Conservation (phyloP, 352 stramenopile species). For the Pythium biforme region DNA sequence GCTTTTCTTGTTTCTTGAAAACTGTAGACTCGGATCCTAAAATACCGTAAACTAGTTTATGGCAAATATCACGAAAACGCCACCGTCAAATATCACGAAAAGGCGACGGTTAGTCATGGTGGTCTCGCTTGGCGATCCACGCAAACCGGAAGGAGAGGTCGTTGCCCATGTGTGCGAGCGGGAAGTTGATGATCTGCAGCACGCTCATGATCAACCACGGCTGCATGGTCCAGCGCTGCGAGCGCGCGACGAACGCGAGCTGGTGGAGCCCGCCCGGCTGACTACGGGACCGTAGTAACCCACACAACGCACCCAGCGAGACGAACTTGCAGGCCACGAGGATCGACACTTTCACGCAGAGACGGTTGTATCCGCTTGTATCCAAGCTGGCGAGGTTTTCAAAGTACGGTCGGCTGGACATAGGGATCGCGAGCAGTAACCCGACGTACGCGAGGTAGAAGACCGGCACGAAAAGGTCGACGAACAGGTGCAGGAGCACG, state of each 20-base stretch:
- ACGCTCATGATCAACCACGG: constrained; percentile 8
- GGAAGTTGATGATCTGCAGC: constrained; percentile 14
- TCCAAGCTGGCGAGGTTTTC: background rate
- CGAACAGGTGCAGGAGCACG: constrained; percentile 18
- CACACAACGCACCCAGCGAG: background rate
- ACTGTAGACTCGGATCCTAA: too few species aligned
- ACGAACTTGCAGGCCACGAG: background rate
- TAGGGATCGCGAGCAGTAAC: constrained; percentile 1
- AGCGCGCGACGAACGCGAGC: constrained; percentile 7
- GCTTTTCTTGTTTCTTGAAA: background rate
- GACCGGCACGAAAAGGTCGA: constrained; percentile 21
- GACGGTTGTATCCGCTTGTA: background rate
- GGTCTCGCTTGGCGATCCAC: background rate
- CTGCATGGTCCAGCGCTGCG: constrained; percentile 18
- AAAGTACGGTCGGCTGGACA: constrained; percentile 1
- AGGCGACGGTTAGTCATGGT: background rate
- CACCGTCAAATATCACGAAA: constrained; percentile 4
- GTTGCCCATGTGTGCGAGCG: constrained; percentile 20
- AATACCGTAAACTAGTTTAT: too few species aligned
- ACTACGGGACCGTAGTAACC: background rate
- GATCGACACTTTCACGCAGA: background rate
- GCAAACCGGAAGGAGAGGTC: constrained; percentile 20
- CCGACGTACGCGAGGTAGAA: constrained; percentile 14
- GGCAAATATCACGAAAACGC: too few species aligned
- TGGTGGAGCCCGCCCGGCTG: constrained; percentile 5